A percentile compares a stretch with the other conserved stretches of the same genome.
Evolutionary conservation across 169 alveolate genomes (phyloP).

Genomic region (Plasmodium billcollinsi): DNA sequence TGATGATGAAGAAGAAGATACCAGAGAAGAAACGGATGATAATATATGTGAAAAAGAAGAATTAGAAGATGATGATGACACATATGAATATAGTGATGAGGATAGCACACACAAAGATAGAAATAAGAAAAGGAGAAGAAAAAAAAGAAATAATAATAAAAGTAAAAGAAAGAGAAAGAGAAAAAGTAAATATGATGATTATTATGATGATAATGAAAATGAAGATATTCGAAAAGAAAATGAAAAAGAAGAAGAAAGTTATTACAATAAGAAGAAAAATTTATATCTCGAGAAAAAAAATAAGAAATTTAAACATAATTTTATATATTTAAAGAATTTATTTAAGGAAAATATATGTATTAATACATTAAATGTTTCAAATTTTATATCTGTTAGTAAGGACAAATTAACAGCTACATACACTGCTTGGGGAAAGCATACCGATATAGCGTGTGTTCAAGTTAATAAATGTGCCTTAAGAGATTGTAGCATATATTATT

Average conservation of each 20-base stretch:
- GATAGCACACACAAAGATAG: slow-evolving; percentile 1
- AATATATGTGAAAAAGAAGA: slow-evolving; percentile 9
- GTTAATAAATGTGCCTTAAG: slow-evolving; percentile 84
- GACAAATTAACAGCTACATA: slow-evolving; percentile 68
- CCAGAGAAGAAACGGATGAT: slow-evolving; percentile 3
- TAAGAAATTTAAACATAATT: slow-evolving; percentile 54
- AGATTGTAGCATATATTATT: slow-evolving; percentile 85
- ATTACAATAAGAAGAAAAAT: slow-evolving; percentile 37
- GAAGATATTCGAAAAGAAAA: not conserved
- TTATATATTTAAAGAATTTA: slow-evolving; percentile 40
- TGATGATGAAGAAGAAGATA: slow-evolving; percentile 10
- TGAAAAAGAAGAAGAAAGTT: slow-evolving; percentile 19
- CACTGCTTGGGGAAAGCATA: slow-evolving; percentile 75
- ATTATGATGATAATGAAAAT: not conserved
- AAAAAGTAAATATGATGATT: not conserved
- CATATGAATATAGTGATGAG: not conserved
- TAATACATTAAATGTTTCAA: slow-evolving; percentile 54
- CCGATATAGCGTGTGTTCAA: slow-evolving; percentile 84
- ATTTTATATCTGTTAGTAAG: slow-evolving; percentile 66
- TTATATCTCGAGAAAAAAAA: slow-evolving; percentile 42
- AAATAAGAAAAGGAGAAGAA: not conserved
- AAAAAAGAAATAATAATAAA: not conserved
- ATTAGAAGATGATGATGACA: slow-evolving; percentile 3
- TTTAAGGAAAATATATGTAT: slow-evolving; percentile 44
- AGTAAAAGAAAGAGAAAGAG: slow-evolving; percentile 14